Evolutionary conservation across 345 rosid genomes (phyloP).

Genomic region (Durio zibethinus): DNA sequence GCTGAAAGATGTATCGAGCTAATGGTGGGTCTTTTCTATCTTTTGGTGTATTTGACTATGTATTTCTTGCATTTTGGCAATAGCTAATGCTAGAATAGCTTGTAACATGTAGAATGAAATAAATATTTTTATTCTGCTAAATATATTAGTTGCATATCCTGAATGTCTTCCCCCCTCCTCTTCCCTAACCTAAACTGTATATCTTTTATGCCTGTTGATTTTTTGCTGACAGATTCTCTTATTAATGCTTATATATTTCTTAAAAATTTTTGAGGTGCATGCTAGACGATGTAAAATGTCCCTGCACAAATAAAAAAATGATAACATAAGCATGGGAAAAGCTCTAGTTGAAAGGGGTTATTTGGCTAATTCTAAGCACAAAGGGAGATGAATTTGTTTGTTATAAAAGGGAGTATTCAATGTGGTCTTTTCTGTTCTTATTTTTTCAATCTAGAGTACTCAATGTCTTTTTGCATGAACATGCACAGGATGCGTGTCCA

Average conservation of each 20-base stretch:
- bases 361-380: neutral
- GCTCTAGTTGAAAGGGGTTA: neutral
- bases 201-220: neutral
- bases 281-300: neutral
- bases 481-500: neutral
- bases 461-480: neutral
- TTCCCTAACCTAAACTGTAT: neutral
- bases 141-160: neutral
- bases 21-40: slow-evolving; percentile 43
- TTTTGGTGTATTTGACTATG: slow-evolving; percentile 8
- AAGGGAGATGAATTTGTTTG: neutral
- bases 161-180: neutral
- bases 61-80: neutral
- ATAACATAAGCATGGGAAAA: neutral
- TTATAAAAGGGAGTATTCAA: neutral
- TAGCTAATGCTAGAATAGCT: neutral
- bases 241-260: neutral
- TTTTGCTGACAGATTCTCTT: neutral
- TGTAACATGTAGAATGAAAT: neutral
- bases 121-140: neutral
- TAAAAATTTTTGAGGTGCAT: neutral
- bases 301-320: neutral
- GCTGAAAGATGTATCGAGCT: slow-evolving; percentile 39
- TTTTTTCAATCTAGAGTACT: neutral
- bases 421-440: neutral